Percentiles rank a stretch among this genome's conserved stretches.
These are phyloP conservation scores for Lactuca sativa DNA, from an alignment of 129 eudicot species.

Conservation along the genomic window DNA sequence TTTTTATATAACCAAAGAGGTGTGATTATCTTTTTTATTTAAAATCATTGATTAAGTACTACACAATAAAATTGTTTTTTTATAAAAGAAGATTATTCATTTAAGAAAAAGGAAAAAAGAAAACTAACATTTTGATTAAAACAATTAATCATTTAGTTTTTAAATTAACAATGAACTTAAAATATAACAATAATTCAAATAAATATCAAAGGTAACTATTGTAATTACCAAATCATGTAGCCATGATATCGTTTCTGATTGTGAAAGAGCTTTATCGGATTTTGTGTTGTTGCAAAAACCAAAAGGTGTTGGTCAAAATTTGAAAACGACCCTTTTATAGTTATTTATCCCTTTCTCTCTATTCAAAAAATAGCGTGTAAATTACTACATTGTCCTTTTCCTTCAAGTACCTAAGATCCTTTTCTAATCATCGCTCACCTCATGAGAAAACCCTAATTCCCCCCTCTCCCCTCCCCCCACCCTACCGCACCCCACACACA, in stretches of 20 bases:
- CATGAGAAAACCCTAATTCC: slow-evolving; percentile 21
- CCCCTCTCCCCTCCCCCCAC: slow-evolving; percentile 16
- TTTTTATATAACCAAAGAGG: too few species aligned
- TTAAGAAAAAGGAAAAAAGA: not conserved
- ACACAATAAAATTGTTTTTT: too few species aligned
- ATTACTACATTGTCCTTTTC: slow-evolving; percentile 28
- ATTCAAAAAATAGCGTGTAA: slow-evolving; percentile 7
- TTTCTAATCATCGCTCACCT: slow-evolving; percentile 29
- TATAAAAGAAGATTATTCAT: too few species aligned
- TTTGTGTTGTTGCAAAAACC: slow-evolving; percentile 34
- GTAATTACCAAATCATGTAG: slow-evolving; percentile 36
- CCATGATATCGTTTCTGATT: slow-evolving; percentile 33
- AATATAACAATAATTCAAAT: slow-evolving; percentile 1
- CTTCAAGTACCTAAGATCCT: slow-evolving; percentile 22
- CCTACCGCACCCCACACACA: not conserved
- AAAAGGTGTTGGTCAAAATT: slow-evolving; percentile 35
- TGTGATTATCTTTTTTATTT: too few species aligned
- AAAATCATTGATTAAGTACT: too few species aligned
- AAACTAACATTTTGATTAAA: not conserved
- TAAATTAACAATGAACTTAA: not conserved
- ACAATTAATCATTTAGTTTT: not conserved
- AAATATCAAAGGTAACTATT: slow-evolving; percentile 21
- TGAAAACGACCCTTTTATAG: slow-evolving; percentile 22
- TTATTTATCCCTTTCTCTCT: not conserved
- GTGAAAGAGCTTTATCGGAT: slow-evolving; percentile 37